Evolutionary conservation across 495 filamentous ascomycete species (phyloP).

Genomic region (Rostrohypoxylon terebratum): DNA sequence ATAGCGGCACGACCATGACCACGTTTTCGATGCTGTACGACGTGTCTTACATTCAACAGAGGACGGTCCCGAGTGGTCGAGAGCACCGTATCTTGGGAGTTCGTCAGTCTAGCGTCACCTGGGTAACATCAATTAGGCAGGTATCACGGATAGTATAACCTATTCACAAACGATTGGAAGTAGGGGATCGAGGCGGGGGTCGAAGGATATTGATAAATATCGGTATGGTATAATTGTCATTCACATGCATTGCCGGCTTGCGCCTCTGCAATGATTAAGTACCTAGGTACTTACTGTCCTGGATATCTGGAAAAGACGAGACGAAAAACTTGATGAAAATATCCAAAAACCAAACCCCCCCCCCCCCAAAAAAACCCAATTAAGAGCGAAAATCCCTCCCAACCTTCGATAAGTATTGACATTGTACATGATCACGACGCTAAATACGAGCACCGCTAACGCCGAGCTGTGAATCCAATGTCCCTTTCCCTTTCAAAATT

Average conservation of each 20-base stretch:
- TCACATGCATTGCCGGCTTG: conserved; percentile 17
- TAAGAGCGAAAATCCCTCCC: conserved; percentile 20
- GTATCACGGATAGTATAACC: neutral
- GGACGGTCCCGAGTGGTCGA: neutral
- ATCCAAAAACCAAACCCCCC: too few species aligned
- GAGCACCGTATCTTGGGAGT: neutral
- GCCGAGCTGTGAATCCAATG: conserved; percentile 15
- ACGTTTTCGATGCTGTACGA: neutral
- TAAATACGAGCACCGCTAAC: conserved; percentile 19
- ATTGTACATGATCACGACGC: conserved; percentile 17
- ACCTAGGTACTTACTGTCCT: conserved; percentile 18
- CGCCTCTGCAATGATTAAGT: neutral
- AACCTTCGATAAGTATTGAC: conserved; percentile 7
- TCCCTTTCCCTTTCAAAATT: conserved; percentile 4
- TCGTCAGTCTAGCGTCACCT: neutral
- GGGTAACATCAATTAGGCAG: neutral
- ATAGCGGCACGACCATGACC: neutral
- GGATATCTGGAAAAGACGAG: conserved; percentile 16
- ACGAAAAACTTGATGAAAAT: too few species aligned
- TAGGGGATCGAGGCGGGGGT: neutral
- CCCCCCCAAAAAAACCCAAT: conserved; percentile 8
- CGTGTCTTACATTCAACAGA: neutral
- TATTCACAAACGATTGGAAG: neutral
- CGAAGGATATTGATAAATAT: conserved; percentile 1
- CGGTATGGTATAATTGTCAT: conserved; percentile 24